phyloP scores from a whole-genome alignment of 2,329 filamentous ascomycete genomes.

The Fonsecaea pedrosoi region DNA sequence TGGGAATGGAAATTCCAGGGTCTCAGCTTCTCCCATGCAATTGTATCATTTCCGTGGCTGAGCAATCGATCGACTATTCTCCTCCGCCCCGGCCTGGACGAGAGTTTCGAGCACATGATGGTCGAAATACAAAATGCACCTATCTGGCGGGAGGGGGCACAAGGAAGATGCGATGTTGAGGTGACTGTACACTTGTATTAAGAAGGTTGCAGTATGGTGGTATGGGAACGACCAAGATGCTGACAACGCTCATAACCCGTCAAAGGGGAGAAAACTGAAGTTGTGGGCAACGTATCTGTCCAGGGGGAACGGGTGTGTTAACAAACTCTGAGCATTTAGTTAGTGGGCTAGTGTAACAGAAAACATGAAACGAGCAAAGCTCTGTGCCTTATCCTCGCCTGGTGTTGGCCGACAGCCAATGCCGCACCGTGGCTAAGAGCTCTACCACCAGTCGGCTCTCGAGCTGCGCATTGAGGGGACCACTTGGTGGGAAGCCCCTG shows the following conservation, averaged over 20 bases:
- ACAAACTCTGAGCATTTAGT: constrained; percentile 2
- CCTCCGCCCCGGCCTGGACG: constrained; percentile 24
- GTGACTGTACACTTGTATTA: constrained; percentile 28
- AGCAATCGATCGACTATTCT: constrained; percentile 30
- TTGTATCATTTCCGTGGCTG: constrained; percentile 36
- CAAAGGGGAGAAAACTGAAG: neutral
- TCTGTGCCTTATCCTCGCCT: constrained; percentile 5
- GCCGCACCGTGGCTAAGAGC: neutral
- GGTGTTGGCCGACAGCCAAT: constrained; percentile 7
- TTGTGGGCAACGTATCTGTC: neutral
- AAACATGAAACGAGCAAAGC: constrained; percentile 30
- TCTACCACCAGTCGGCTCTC: constrained; percentile 7
- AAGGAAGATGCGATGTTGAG: constrained; percentile 27
- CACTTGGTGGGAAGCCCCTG: constrained; percentile 24
- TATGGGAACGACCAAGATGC: neutral
- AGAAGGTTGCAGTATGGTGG: neutral
- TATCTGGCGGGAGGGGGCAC: constrained; percentile 27
- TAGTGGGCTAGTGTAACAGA: constrained; percentile 29
- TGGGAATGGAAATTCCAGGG: constrained; percentile 35
- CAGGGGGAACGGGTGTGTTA: neutral
- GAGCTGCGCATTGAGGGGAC: constrained; percentile 1
- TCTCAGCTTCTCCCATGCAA: constrained; percentile 23
- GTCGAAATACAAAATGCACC: constrained; percentile 31
- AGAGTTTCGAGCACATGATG: constrained; percentile 34
- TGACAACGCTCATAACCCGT: neutral